Base-by-base conservation (phyloP, 345 rosid genomes). In the Euphorbia pulcherrima region DNA sequence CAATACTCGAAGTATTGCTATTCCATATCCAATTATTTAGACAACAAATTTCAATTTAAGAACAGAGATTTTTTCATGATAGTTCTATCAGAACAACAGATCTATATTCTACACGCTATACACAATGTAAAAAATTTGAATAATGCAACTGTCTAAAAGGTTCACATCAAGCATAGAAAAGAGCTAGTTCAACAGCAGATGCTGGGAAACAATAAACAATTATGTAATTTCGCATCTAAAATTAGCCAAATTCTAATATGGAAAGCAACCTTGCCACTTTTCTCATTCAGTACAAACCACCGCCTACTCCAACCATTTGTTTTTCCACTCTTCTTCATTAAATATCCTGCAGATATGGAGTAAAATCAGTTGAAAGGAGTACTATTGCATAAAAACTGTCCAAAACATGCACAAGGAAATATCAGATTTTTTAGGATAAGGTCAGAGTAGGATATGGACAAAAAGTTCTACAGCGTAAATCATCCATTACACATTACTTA, bases 241-340 rank as follows among this genome's bases (percentile, higher is more conserved):
- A 37, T 27, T 65, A 40, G 51, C 17, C 30, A 65, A 48, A 57
- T 0, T 11, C 11, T 12, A 12, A 13, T 47, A 50, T 23, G 46
- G 47, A 46, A 64, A 7, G 65, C 88, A 77, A 88, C 99, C 96
- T 95, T 95, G 81, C 99, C 98, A 72, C 80, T 92, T 83, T 90
- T 95, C 78, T 90, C 97, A 83, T 90, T 95, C 72, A 95, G 79
- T 54, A 95, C 99, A 85, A 95, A 95, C 97, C 97, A 95, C 58
- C 93, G 83, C 78, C 80, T 79, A 70, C 93, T 87, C 99, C 99
- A 95, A 35, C 90, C 97, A 76, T 83, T 88, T 61, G 90, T 82
- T 84, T 92, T 95, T 63, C 77, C 95, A 82, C 99, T 95, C 79
- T 86, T 95, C 83, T 92, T 95, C 84, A 90, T 76, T 64, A 95